phyloP scores from a whole-genome alignment of 2,329 filamentous ascomycete species.

The Colletotrichum coccodes region DNA sequence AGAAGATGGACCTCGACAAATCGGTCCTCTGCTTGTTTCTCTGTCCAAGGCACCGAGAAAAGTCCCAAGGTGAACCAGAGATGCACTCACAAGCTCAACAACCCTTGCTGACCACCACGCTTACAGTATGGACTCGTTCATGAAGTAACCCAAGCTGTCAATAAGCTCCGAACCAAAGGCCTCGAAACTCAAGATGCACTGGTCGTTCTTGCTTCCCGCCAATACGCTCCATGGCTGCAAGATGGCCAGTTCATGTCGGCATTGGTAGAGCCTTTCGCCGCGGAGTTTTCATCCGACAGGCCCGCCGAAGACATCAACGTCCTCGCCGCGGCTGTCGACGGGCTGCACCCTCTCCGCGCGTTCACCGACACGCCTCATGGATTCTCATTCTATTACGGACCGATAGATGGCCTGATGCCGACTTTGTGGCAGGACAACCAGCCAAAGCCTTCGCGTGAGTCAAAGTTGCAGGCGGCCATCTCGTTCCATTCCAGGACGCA shows the following conservation, averaged over 20 bases:
- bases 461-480: constrained; percentile 27
- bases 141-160: background rate
- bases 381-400: constrained; percentile 62
- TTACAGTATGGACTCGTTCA: constrained; percentile 6
- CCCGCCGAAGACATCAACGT: constrained; percentile 49
- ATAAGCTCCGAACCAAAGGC: background rate
- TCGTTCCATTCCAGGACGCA: background rate
- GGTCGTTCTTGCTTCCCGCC: constrained; percentile 60
- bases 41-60: constrained; percentile 11
- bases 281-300: background rate
- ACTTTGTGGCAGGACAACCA: constrained; percentile 49
- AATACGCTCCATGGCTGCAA: constrained; percentile 59
- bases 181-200: constrained; percentile 48
- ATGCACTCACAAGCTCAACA: background rate
- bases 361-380: constrained; percentile 49
- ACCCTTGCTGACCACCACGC: background rate
- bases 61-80: constrained; percentile 1
- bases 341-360: constrained; percentile 52
- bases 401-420: constrained; percentile 53
- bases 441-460: background rate
- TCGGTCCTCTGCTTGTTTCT: background rate
- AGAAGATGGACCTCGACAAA: constrained; percentile 2
- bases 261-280: constrained; percentile 32
- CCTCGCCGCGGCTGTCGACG: constrained; percentile 66
- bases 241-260: constrained; percentile 51